Evolutionary conservation across 2,329 filamentous ascomycete species (phyloP).

Genomic region (Setomelanomma holmii): DNA sequence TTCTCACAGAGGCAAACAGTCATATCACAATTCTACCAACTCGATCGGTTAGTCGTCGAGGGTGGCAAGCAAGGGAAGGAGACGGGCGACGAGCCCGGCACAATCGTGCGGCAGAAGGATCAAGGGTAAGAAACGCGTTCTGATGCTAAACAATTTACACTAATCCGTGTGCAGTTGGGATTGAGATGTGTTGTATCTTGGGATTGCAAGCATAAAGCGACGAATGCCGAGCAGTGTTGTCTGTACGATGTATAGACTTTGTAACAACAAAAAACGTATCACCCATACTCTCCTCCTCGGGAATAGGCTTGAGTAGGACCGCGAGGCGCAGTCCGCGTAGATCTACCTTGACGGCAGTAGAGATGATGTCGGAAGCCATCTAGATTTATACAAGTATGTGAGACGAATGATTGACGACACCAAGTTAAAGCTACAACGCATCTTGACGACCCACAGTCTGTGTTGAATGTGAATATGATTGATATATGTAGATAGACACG

Average conservation of each 20-base stretch:
- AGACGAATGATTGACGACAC: too few species aligned
- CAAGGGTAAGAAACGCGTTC: conserved; percentile 68
- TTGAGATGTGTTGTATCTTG: conserved; percentile 3
- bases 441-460: too few species aligned
- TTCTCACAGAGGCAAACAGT: conserved; percentile 83
- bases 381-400: too few species aligned
- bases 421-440: too few species aligned
- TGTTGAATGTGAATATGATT: too few species aligned
- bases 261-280: neutral
- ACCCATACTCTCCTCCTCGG: neutral
- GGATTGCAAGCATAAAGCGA: too few species aligned
- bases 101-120: conserved; percentile 78
- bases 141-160: neutral
- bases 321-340: too few species aligned
- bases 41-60: conserved; percentile 91
- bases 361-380: too few species aligned
- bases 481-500: too few species aligned
- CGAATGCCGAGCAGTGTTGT: too few species aligned
- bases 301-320: too few species aligned
- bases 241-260: neutral
- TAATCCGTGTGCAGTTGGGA: conserved; percentile 32
- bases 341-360: too few species aligned
- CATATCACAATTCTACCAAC: conserved; percentile 92
- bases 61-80: conserved; percentile 81
- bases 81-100: conserved; percentile 68